These are phyloP conservation scores for Ambispora gerdemannii DNA, from an alignment of 192 early-diverging fungal genomes.

Conservation along the genomic window DNA sequence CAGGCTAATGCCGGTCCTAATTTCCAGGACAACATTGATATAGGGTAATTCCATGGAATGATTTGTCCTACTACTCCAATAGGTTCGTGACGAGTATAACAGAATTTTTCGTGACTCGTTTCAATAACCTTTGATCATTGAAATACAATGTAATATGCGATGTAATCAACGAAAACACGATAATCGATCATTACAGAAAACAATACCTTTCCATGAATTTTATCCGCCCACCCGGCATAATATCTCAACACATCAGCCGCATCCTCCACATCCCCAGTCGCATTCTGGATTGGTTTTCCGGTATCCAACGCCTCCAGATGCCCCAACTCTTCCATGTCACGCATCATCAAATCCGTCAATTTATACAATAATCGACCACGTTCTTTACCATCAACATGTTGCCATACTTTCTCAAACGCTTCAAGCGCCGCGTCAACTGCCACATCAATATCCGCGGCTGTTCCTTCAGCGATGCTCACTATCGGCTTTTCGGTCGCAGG, in stretches of 20 bases:
- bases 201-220: conserved; percentile 50
- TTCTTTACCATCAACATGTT: conserved; percentile 40
- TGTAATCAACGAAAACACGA: not conserved
- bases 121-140: not conserved
- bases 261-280: conserved; percentile 60
- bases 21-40: conserved; percentile 76
- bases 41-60: conserved; percentile 74
- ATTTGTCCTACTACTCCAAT: conserved; percentile 74
- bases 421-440: conserved; percentile 65
- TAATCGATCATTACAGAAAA: not conserved
- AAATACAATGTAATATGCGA: not conserved
- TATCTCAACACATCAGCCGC: conserved; percentile 66
- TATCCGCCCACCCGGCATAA: conserved; percentile 68
- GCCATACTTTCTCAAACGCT: conserved; percentile 55
- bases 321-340: conserved; percentile 49
- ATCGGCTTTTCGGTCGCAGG: conserved; percentile 65
- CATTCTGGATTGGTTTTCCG: conserved; percentile 66
- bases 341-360: conserved; percentile 53
- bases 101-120: not conserved
- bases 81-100: conserved; percentile 58
- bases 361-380: conserved; percentile 55
- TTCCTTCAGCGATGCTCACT: conserved; percentile 60
- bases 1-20: conserved; percentile 67
- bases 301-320: conserved; percentile 71
- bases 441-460: conserved; percentile 54